Base-by-base conservation (phyloP, 352 stramenopile genomes). In the Phytophthora foliorum region DNA sequence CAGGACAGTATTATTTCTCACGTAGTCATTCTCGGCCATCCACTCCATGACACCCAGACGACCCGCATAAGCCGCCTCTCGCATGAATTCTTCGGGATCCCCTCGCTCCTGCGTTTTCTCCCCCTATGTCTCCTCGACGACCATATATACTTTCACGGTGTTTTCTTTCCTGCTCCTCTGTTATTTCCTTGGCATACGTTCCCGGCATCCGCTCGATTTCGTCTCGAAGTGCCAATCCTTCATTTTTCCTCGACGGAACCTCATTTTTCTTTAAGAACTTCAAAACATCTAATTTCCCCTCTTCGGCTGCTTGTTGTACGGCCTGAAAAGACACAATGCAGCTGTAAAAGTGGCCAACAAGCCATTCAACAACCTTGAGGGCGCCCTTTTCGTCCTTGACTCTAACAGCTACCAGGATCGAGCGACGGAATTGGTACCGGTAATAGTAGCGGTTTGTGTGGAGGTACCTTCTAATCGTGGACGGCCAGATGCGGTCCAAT, bases 71-170 rank as follows among this genome's bases (percentile, higher is more conserved):
- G 24, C 48, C 3, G 59, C 49, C n/a, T 21, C 19, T 14, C 25
- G 7, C 59, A 56, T 67, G 9, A 67, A 63, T n/a, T 63, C 27
- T n/a, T 38, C 41, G 1, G 55, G 29, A 19, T 54, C 55, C 14
- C 41, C 55, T 54, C 29, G 16, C 29, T 0, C 27, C 49, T 4
- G 29, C 29, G 31, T 56, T 56, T 10, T 42, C 29, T 5, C 49
- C 29, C 0, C 7, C 0, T 29, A 56, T 19, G 4, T 25, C 49
- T 7, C 49, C 49, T 27, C 2, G 7, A 32, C 29, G 6, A 6
- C 29, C 29, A 32, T 6, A 32, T 1, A 6, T 10, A 5, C 3
- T 29, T 29, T 29, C 5, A 29, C 25, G 25, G 25, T 29, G 25
- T 10, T 32, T 10, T 32, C 29, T 32, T 32, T 32, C 29, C 34